Conservation (phyloP, 1,284 basidiomycete species). For the Hymenochaete sp. region DNA sequence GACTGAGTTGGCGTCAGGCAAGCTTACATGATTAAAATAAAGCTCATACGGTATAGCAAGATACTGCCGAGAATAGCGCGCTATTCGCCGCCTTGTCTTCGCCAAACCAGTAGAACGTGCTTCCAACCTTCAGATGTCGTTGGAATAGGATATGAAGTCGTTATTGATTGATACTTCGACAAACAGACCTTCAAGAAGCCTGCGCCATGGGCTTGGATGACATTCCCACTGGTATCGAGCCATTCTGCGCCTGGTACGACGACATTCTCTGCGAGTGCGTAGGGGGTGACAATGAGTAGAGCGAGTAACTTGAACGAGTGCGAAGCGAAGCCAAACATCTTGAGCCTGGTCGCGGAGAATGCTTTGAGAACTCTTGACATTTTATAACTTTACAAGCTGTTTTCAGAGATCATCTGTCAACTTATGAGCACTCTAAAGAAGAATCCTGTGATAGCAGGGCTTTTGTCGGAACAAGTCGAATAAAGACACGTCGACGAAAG, state of each 20-base stretch:
- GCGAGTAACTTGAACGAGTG: background rate
- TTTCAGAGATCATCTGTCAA: too few species aligned
- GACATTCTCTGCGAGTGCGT: conserved; percentile 24
- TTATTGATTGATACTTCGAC: conserved; percentile 3
- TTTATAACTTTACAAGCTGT: too few species aligned
- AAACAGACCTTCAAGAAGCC: conserved; percentile 44
- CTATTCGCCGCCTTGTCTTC: conserved; percentile 56
- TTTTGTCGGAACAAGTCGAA: too few species aligned
- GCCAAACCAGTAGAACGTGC: conserved; percentile 56
- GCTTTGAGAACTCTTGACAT: too few species aligned
- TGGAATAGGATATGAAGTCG: background rate
- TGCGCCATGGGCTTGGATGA: conserved; percentile 58
- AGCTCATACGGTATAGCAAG: conserved; percentile 43
- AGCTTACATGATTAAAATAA: background rate
- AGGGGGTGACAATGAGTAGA: background rate
- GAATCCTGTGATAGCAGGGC: too few species aligned
- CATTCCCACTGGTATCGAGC: conserved; percentile 53
- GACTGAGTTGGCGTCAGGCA: conserved; percentile 30
- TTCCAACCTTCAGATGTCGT: conserved; percentile 40
- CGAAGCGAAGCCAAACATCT: too few species aligned
- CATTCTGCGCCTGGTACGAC: conserved; percentile 58
- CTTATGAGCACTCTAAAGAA: too few species aligned
- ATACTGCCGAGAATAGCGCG: conserved; percentile 47
- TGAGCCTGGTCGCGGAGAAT: too few species aligned
- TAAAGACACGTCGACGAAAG: too few species aligned